Evolutionary conservation across 768 basidiomycete genomes (phyloP).

Genomic region (Fomitopsis pulvina): DNA sequence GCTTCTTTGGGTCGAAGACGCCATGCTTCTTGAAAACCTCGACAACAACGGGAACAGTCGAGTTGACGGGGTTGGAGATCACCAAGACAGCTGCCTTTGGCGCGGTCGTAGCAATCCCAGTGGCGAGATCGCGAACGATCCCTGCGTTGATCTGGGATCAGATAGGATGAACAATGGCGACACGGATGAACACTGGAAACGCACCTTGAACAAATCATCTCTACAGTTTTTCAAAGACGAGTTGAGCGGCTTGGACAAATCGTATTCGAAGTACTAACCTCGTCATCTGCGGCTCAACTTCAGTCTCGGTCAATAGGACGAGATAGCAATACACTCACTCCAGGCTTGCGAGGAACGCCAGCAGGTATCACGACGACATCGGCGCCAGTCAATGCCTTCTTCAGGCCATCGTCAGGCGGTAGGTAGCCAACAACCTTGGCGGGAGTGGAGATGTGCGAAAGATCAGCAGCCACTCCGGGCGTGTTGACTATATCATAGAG

Average conservation of each 20-base stretch:
- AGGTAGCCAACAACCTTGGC: constrained; percentile 82
- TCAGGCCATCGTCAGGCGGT: constrained; percentile 72
- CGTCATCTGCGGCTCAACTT: constrained; percentile 34
- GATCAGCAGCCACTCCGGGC: constrained; percentile 94
- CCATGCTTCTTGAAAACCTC: constrained; percentile 93
- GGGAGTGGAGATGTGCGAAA: constrained; percentile 88
- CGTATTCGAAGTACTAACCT: constrained; percentile 29
- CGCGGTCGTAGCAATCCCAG: constrained; percentile 72
- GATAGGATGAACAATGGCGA: constrained; percentile 7
- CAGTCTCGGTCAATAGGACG: constrained; percentile 1
- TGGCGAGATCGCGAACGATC: constrained; percentile 90
- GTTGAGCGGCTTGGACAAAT: not conserved
- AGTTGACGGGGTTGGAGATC: constrained; percentile 99
- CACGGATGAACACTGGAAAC: not conserved
- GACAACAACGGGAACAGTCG: constrained; percentile 93
- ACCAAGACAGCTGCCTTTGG: constrained; percentile 94
- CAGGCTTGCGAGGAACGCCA: constrained; percentile 93
- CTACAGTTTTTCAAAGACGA: constrained; percentile 31
- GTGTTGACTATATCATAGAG: constrained; percentile 97
- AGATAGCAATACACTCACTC: constrained; percentile 43
- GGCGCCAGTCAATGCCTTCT: constrained; percentile 78
- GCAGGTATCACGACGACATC: constrained; percentile 94
- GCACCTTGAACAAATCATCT: constrained; percentile 93
- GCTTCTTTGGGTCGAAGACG: constrained; percentile 91
- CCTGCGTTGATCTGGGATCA: constrained; percentile 85